Base-by-base conservation (phyloP, 2,329 filamentous ascomycete species). In the Cladosporium sp. region DNA sequence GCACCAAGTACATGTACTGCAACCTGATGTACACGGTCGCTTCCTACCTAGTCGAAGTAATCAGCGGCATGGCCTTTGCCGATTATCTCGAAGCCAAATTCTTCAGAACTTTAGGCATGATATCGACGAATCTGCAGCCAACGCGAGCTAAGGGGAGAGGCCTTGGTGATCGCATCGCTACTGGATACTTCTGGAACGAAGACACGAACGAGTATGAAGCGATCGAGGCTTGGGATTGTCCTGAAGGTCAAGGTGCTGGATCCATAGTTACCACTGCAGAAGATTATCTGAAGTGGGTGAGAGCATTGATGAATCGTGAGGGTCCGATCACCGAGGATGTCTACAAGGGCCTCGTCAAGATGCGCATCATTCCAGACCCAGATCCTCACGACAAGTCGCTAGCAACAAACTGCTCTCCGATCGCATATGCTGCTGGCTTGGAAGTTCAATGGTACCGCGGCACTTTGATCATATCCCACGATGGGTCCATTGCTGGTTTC, bases 1-100 rank as follows among this genome's bases (percentile, higher is more conserved):
- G 79, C 2, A 67, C 69, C 1, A 65, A 58, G 48, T 79, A 67
- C 50, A 67, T 73, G 52, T 80, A 81, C 58, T 72, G 67, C 59
- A 80, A 81, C 58, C 64, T 72, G 50, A 78, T 80, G 70, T 81
- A 70, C 57, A 65, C 66, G 1, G 68, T 68, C 1, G 67, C 71
- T 2, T 71, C 70, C 4, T 66, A 78, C 54, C 67, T 79, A 1
- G 59, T 79, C n/a, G 73, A 79, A 55, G 69, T 59, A 0, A 50
- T 76, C 3, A 71, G 68, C 0, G 69, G 68, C 0, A 54, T 55
- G 9, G 59, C 61, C 24, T 64, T 80, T 3, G 68, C 68, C 0
- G 59, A 68, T 4, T 73, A 76, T 32, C 60, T 80, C 8, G 63
- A 61, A 7, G 61, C 70, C 17, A 54, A 62, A 8, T 64, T 80